Conservation (phyloP, 1,139 yeast species). For the Blastobotrys serpentis region DNA sequence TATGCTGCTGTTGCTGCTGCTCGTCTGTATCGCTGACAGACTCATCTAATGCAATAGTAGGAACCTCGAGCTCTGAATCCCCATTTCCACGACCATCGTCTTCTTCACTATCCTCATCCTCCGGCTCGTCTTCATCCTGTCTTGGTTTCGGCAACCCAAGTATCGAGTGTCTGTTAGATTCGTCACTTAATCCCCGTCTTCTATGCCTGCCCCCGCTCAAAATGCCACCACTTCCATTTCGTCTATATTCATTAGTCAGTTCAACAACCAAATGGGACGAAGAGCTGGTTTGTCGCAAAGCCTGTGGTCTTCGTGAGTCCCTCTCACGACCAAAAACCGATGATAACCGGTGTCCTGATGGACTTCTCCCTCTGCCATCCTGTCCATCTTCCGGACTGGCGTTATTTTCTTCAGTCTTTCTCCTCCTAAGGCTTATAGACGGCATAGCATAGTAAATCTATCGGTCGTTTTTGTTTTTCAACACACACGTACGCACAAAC, state of each 20-base stretch:
- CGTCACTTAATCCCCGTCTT: constrained; percentile 13
- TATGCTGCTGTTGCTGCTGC: neutral
- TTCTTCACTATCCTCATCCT: neutral
- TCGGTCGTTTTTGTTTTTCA: neutral
- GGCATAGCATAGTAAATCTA: constrained; percentile 3
- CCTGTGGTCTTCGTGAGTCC: neutral
- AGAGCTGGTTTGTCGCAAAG: constrained; percentile 12
- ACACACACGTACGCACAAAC: constrained; percentile 5
- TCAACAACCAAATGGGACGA: constrained; percentile 10
- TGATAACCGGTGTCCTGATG: constrained; percentile 6
- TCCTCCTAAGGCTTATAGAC: constrained; percentile 10
- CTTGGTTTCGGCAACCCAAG: neutral
- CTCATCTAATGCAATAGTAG: constrained; percentile 4
- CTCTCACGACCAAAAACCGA: constrained; percentile 3
- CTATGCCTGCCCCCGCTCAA: constrained; percentile 9
- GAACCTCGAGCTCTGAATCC: neutral
- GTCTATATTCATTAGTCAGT: constrained; percentile 3
- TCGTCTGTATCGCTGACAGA: neutral
- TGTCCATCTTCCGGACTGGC: constrained; percentile 20
- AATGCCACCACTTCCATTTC: constrained; percentile 2
- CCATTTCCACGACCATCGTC: neutral
- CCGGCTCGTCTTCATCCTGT: neutral
- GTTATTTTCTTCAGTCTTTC: constrained; percentile 5
- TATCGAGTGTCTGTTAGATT: constrained; percentile 4
- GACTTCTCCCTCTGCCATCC: constrained; percentile 50